A percentile compares a stretch with the other conserved stretches of the same genome.
These are phyloP conservation scores for Henckelia pumila DNA, from an alignment of 257 asterid species.

Conservation along the genomic window DNA sequence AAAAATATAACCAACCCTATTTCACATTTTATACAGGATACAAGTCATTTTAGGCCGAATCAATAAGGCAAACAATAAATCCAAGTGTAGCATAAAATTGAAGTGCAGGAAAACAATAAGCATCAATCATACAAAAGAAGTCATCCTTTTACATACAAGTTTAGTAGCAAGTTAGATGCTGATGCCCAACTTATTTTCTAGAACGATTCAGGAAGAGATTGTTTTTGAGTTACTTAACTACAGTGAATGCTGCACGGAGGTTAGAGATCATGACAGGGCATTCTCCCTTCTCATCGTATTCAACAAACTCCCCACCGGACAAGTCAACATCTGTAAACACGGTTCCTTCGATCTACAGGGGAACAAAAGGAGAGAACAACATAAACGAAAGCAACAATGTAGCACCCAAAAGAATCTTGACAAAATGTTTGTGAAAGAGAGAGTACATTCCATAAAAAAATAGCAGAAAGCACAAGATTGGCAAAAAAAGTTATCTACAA, in stretches of 20 bases:
- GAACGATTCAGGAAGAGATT: background rate
- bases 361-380: background rate
- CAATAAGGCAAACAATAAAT: background rate
- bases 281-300: slow-evolving; percentile 90
- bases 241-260: slow-evolving; percentile 54
- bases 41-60: background rate
- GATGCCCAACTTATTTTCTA: background rate
- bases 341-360: slow-evolving; percentile 66
- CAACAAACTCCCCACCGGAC: slow-evolving; percentile 70
- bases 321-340: slow-evolving; percentile 65
- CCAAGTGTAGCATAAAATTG: background rate
- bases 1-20: background rate
- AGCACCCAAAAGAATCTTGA: background rate
- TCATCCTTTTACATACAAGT: background rate
- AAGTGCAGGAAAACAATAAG: background rate
- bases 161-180: background rate
- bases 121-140: background rate
- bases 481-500: background rate
- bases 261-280: slow-evolving; percentile 89
- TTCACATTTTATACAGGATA: background rate
- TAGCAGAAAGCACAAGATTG: background rate
- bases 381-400: background rate
- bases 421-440: background rate
- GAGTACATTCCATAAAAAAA: background rate
- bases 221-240: slow-evolving; percentile 43